Conservation (phyloP, 2,329 filamentous ascomycete genomes). For the Penicillium sp. region DNA sequence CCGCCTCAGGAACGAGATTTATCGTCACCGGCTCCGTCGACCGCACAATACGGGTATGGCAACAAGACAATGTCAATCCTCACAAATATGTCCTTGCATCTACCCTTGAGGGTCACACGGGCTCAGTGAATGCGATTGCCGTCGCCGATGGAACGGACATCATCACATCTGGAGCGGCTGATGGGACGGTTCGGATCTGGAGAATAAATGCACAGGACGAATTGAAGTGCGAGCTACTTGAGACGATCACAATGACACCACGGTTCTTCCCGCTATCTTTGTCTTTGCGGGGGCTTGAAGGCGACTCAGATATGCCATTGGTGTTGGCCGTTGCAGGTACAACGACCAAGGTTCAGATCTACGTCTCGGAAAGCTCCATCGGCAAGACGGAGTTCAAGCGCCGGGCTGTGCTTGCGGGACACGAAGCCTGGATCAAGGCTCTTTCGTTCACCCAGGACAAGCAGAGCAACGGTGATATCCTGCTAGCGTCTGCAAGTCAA, state of each 20-base stretch:
- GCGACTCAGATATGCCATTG: conserved; percentile 48
- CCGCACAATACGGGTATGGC: conserved; percentile 67
- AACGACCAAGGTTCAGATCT: conserved; percentile 76
- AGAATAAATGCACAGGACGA: conserved; percentile 47
- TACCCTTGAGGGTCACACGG: conserved; percentile 65
- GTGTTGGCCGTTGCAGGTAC: conserved; percentile 86
- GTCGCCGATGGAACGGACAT: conserved; percentile 46
- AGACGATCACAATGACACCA: conserved; percentile 70
- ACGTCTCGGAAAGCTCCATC: conserved; percentile 54
- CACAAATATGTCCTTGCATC: conserved; percentile 43
- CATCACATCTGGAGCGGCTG: conserved; percentile 61
- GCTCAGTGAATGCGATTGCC: conserved; percentile 66
- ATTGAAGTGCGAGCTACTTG: conserved; percentile 52
- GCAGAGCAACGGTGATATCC: conserved; percentile 59
- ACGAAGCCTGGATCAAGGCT: conserved; percentile 92
- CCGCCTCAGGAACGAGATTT: conserved; percentile 50
- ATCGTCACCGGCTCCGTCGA: conserved; percentile 82
- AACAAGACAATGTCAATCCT: conserved; percentile 24
- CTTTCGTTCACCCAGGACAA: conserved; percentile 72
- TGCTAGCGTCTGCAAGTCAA: conserved; percentile 91
- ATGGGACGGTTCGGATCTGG: conserved; percentile 67
- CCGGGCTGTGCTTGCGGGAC: conserved; percentile 76
- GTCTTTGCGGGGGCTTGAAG: conserved; percentile 63
- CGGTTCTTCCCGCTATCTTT: conserved; percentile 79
- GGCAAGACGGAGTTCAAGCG: conserved; percentile 58